Conservation (phyloP, 2,329 filamentous ascomycete genomes). For the Shiraia bambusicola region DNA sequence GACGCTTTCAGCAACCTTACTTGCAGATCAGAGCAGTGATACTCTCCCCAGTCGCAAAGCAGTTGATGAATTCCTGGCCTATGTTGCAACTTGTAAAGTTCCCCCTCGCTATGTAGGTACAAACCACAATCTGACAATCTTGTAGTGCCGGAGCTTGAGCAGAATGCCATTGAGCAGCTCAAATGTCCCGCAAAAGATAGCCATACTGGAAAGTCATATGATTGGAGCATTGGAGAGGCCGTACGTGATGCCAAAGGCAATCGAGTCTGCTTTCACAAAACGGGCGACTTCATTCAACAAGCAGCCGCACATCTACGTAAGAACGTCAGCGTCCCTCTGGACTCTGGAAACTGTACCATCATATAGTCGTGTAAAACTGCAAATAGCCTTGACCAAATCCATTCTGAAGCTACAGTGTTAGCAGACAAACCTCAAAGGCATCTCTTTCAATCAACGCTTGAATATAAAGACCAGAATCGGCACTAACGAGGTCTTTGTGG, state of each 20-base stretch:
- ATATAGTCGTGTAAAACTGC: conserved; percentile 13
- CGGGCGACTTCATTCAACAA: conserved; percentile 40
- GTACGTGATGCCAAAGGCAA: conserved; percentile 39
- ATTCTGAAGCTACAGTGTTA: no score
- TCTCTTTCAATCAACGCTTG: no score
- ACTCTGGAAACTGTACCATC: conserved; percentile 19
- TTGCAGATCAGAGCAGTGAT: conserved; percentile 32
- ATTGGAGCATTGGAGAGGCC: conserved; percentile 35
- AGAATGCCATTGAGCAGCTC: conserved; percentile 34
- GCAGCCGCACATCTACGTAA: conserved; percentile 31
- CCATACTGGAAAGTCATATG: conserved; percentile 38
- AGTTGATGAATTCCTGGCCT: conserved; percentile 37
- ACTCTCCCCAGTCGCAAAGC: conserved; percentile 32
- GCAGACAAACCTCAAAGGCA: no score
- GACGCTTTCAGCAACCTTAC: conserved; percentile 25
- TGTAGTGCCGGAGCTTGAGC: conserved; percentile 28
- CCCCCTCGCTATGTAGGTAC: not conserved
- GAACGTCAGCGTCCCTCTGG: conserved; percentile 24
- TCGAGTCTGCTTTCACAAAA: conserved; percentile 39
- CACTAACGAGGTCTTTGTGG: no score
- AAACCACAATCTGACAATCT: conserved; percentile 1
- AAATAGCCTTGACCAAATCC: not conserved
- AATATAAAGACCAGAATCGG: no score
- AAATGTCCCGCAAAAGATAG: conserved; percentile 36
- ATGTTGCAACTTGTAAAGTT: conserved; percentile 34